Conservation (phyloP, 345 rosid species). For the Rhizophora apiculata region DNA sequence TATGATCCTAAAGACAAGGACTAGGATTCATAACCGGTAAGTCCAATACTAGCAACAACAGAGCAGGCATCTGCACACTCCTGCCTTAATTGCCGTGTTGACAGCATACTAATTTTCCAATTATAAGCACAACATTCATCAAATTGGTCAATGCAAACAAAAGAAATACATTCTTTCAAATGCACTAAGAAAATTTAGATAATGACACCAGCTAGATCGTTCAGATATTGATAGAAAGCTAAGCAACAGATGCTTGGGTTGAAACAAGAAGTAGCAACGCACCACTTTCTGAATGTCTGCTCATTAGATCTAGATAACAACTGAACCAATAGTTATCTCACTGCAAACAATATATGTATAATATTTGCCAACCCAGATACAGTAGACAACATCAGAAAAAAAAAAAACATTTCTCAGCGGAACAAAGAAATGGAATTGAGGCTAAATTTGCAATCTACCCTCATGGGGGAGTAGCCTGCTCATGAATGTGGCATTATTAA, state of each 20-base stretch:
- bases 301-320: neutral
- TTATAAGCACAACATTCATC: no score
- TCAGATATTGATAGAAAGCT: neutral
- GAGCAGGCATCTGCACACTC: no score
- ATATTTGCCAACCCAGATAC: neutral
- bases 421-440: neutral
- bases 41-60: no score
- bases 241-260: neutral
- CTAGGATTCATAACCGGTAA: no score
- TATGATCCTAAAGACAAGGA: no score
- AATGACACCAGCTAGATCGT: no score
- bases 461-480: neutral
- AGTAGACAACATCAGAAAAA: neutral
- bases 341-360: neutral
- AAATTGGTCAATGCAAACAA: no score
- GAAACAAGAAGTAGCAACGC: neutral
- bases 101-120: no score
- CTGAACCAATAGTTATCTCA: neutral
- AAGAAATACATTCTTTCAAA: no score
- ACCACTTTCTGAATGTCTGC: neutral
- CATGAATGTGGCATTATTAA: constrained; percentile 48
- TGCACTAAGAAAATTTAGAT: no score
- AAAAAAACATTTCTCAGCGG: no score
- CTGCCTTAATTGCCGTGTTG: no score
- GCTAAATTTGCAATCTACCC: neutral